Conservation (phyloP, 2,329 filamentous ascomycete species). For the Talaromyces pinophilus region DNA sequence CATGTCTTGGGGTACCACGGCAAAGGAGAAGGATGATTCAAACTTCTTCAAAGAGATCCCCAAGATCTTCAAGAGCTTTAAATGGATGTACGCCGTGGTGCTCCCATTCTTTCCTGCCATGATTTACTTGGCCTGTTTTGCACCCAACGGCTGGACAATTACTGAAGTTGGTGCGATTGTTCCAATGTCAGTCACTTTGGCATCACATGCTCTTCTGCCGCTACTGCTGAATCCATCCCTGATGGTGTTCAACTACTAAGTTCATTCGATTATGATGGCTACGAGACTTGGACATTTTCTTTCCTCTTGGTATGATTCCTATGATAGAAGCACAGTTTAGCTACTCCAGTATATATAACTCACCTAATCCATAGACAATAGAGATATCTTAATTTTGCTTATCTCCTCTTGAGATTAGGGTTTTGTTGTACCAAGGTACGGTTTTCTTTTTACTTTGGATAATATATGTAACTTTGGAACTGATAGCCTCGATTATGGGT, state of each 20-base stretch:
- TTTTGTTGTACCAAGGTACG: background rate
- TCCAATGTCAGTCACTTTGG: slow-evolving; percentile 27
- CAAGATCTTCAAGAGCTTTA: slow-evolving; percentile 77
- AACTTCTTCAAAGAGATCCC: slow-evolving; percentile 85
- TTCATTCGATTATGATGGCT: background rate
- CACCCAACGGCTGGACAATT: slow-evolving; percentile 46
- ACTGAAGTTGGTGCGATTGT: slow-evolving; percentile 27
- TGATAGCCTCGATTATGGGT: background rate
- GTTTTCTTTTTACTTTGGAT: background rate
- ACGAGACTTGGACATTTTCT: background rate
- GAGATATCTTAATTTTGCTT: background rate
- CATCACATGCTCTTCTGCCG: slow-evolving; percentile 27
- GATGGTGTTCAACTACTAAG: slow-evolving; percentile 30
- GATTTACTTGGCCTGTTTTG: slow-evolving; percentile 33
- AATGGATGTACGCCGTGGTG: slow-evolving; percentile 60
- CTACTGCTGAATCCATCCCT: slow-evolving; percentile 29
- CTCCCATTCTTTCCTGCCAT: slow-evolving; percentile 29
- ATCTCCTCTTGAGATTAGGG: no score
- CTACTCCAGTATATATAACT: background rate
- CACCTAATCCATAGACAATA: background rate
- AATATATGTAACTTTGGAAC: background rate
- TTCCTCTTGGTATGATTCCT: background rate
- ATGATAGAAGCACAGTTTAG: background rate
- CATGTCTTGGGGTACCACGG: slow-evolving; percentile 83
- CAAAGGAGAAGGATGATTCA: slow-evolving; percentile 71